These are phyloP conservation scores for Trametes gibbosa DNA, from an alignment of 768 basidiomycete species.

Conservation along the genomic window DNA sequence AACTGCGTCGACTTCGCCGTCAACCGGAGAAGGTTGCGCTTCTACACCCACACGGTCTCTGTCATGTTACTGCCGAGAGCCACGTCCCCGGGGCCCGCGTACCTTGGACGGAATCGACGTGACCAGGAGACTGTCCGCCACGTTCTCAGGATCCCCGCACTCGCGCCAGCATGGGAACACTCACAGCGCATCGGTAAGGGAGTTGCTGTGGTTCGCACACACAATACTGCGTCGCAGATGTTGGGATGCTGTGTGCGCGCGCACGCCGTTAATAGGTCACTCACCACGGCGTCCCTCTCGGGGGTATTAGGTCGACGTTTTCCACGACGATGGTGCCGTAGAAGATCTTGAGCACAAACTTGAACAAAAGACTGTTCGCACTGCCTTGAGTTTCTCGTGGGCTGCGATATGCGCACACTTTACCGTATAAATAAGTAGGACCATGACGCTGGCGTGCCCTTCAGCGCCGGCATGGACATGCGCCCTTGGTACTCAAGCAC, in stretches of 20 bases:
- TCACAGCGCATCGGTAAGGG: conserved; percentile 82
- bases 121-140: conserved; percentile 55
- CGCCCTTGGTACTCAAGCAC: not conserved
- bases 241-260: not conserved
- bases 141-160: not conserved
- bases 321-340: conserved; percentile 88
- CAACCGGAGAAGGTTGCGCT: conserved; percentile 74
- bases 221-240: conserved; percentile 55
- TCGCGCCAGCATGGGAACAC: conserved; percentile 23
- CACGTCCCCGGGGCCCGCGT: not conserved
- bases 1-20: conserved; percentile 90
- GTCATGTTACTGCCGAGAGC: not conserved
- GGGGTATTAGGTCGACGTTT: conserved; percentile 67
- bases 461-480: not conserved
- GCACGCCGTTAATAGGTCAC: conserved; percentile 9
- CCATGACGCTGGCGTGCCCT: conserved; percentile 51
- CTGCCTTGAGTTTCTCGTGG: not conserved
- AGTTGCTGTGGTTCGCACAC: conserved; percentile 85
- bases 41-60: conserved; percentile 37
- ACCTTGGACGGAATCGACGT: conserved; percentile 72
- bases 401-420: not conserved
- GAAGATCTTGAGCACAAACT: conserved; percentile 86
- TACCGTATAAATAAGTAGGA: conserved; percentile 70
- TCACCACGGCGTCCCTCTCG: conserved; percentile 73
- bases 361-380: conserved; percentile 58